A percentile compares a stretch with the other conserved stretches of the same genome.
Evolutionary conservation across 176 grass and related monocot species (phyloP).

Genomic region (Cymbopogon citratus): DNA sequence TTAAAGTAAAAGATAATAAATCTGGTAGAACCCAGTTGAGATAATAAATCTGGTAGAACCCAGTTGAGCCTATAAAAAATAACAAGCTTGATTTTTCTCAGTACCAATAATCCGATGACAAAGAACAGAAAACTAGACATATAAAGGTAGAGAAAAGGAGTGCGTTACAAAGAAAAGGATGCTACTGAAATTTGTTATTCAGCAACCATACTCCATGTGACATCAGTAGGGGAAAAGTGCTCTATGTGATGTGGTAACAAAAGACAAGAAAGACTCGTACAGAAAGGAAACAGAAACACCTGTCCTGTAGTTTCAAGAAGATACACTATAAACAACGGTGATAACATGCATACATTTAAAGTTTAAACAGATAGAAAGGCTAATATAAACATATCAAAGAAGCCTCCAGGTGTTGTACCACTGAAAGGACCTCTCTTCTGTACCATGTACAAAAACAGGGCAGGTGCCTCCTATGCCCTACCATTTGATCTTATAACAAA

Average conservation of each 20-base stretch:
- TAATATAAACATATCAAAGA: neutral
- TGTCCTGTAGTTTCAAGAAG: conserved; percentile 6
- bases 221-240: neutral
- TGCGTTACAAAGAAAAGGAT: neutral
- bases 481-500: neutral
- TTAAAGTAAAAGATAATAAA: conserved; percentile 20
- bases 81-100: neutral
- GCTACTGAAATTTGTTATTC: neutral
- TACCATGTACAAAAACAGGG: neutral
- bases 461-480: neutral
- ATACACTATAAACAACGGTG: neutral
- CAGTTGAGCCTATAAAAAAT: neutral
- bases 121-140: neutral
- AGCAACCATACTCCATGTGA: neutral
- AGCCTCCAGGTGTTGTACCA: neutral
- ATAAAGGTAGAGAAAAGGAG: neutral
- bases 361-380: neutral
- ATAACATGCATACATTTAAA: neutral
- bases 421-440: neutral
- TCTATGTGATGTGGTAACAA: neutral
- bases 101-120: conserved; percentile 8
- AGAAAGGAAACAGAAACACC: conserved; percentile 1
- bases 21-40: too few species aligned
- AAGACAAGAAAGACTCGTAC: neutral
- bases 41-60: neutral